Conservation (phyloP, 352 stramenopile genomes). For the Phytophthora capsici region DNA sequence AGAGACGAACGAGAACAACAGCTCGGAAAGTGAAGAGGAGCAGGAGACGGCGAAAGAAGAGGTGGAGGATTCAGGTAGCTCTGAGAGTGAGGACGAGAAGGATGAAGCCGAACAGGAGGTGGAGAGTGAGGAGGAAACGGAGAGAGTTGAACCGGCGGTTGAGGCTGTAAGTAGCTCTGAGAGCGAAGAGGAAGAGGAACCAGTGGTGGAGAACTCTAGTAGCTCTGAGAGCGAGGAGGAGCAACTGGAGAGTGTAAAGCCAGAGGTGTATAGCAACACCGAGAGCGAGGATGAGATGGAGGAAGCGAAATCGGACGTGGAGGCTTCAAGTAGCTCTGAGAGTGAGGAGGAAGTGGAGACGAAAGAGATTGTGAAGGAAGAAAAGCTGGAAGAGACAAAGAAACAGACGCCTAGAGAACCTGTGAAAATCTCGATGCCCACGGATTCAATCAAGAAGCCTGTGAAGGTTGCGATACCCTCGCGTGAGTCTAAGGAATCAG, state of each 20-base stretch:
- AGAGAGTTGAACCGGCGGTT: no score
- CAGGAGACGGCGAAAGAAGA: neutral
- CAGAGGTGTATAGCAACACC: no score
- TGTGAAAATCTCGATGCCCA: no score
- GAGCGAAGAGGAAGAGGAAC: conserved; percentile 3
- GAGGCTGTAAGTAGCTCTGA: neutral
- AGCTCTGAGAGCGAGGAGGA: conserved; percentile 13
- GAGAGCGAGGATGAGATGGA: conserved; percentile 2
- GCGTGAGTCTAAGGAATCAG: no score
- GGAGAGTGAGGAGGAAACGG: conserved; percentile 2
- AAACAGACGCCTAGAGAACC: no score
- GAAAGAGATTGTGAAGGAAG: no score
- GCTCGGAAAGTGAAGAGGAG: conserved; percentile 10
- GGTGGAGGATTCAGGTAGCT: neutral
- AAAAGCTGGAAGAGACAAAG: no score
- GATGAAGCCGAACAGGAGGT: no score
- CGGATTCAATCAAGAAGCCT: no score
- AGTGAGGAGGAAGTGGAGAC: conserved; percentile 1
- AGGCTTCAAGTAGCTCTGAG: neutral
- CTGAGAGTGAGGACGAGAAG: conserved; percentile 8
- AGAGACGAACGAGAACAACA: no score
- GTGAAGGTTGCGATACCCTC: no score
- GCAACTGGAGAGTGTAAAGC: neutral
- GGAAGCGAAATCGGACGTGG: neutral
- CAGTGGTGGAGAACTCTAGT: neutral